Evolutionary conservation across 1,139 yeast species (phyloP).

Genomic region (Debaryomyces singareniensis): DNA sequence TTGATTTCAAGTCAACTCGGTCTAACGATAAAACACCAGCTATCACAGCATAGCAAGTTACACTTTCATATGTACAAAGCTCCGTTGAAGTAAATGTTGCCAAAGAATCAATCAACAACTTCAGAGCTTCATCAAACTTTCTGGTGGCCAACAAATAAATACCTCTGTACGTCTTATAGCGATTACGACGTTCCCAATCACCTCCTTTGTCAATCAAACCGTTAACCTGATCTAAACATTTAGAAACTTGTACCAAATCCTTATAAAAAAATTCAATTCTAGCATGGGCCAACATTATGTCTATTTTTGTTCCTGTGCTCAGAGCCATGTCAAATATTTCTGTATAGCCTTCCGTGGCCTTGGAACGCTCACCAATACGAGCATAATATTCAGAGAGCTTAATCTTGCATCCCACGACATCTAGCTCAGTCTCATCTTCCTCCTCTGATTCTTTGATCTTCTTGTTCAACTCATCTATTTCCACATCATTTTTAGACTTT

Average conservation of each 20-base stretch:
- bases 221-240: slow-evolving; percentile 70
- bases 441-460: slow-evolving; percentile 70
- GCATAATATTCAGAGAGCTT: slow-evolving; percentile 88
- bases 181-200: slow-evolving; percentile 97
- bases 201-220: slow-evolving; percentile 89
- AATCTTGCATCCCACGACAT: slow-evolving; percentile 68
- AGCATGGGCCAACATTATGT: slow-evolving; percentile 70
- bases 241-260: slow-evolving; percentile 65
- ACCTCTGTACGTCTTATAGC: slow-evolving; percentile 89
- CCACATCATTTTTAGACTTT: slow-evolving; percentile 45
- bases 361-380: slow-evolving; percentile 68
- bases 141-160: slow-evolving; percentile 79
- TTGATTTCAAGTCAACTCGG: slow-evolving; percentile 77
- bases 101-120: slow-evolving; percentile 78
- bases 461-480: slow-evolving; percentile 52
- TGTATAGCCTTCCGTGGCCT: slow-evolving; percentile 66
- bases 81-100: slow-evolving; percentile 97
- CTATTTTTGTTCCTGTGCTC: slow-evolving; percentile 86
- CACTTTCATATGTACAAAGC: slow-evolving; percentile 80
- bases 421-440: slow-evolving; percentile 87
- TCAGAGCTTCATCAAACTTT: slow-evolving; percentile 77
- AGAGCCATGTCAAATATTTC: slow-evolving; percentile 78
- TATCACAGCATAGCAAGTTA: slow-evolving; percentile 82
- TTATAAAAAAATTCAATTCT: slow-evolving; percentile 84
- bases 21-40: slow-evolving; percentile 79